Conservation (phyloP, 768 basidiomycete genomes). For the Lactarius pseudohatsudake region DNA sequence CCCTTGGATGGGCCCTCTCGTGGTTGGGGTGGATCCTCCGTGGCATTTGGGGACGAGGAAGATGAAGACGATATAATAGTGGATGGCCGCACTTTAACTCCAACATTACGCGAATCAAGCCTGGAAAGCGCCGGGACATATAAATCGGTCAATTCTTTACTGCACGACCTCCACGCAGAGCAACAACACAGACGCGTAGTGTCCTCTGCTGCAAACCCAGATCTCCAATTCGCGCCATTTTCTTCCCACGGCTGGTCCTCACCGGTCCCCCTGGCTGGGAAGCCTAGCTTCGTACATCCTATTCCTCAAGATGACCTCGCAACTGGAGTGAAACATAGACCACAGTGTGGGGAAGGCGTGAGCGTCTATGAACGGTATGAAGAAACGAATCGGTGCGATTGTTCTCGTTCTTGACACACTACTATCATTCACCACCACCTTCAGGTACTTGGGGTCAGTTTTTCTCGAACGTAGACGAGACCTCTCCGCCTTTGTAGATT, state of each 20-base stretch:
- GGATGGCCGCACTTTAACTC: not conserved
- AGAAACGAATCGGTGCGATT: constrained; percentile 59
- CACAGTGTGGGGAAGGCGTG: constrained; percentile 17
- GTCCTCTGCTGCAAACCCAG: constrained; percentile 16
- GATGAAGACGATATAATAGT: constrained; percentile 34
- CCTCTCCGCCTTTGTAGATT: constrained; percentile 22
- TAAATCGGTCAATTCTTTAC: constrained; percentile 58
- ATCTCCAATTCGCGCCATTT: constrained; percentile 10
- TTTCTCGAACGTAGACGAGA: constrained; percentile 59
- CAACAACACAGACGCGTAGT: constrained; percentile 62
- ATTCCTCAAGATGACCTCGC: not conserved
- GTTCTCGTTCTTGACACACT: constrained; percentile 3
- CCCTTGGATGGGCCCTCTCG: constrained; percentile 51
- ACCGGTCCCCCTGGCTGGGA: not conserved
- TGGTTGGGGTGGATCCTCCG: constrained; percentile 41
- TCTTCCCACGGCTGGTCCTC: constrained; percentile 5
- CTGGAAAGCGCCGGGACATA: constrained; percentile 43
- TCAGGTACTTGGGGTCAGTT: constrained; percentile 61
- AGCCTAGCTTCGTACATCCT: not conserved
- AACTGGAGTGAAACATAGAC: not conserved
- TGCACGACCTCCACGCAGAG: constrained; percentile 69
- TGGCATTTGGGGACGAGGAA: constrained; percentile 31
- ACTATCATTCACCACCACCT: not conserved
- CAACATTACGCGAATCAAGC: constrained; percentile 11
- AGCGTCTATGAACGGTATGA: constrained; percentile 52